Evolutionary conservation across 176 grass and related monocot genomes (phyloP).

Genomic region (Luzula sylvatica): DNA sequence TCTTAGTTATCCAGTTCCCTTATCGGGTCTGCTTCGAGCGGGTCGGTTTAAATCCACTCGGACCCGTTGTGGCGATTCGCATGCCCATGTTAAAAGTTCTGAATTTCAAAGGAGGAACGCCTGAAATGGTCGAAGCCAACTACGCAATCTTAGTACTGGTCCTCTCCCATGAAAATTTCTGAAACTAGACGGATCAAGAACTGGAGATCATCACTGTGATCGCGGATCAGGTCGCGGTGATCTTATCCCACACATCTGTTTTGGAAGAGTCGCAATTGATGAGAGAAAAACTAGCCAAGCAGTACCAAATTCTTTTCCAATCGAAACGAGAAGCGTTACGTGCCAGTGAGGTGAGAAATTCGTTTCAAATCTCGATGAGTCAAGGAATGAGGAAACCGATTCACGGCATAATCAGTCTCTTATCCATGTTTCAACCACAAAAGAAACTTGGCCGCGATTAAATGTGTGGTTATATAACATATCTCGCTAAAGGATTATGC

Average conservation of each 20-base stretch:
- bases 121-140: conserved; percentile 47
- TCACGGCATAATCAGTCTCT: conserved; percentile 65
- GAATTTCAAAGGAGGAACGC: conserved; percentile 57
- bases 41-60: conserved; percentile 21
- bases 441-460: conserved; percentile 63
- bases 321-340: conserved; percentile 58
- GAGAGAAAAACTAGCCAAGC: conserved; percentile 49
- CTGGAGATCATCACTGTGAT: conserved; percentile 74
- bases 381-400: conserved; percentile 78
- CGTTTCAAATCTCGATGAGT: conserved; percentile 72
- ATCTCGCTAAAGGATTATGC: too few species aligned
- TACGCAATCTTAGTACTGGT: conserved; percentile 72
- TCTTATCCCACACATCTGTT: conserved; percentile 62
- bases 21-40: not conserved
- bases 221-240: conserved; percentile 71
- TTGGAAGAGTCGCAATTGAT: conserved; percentile 59
- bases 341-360: conserved; percentile 69
- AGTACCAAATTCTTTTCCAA: conserved; percentile 48
- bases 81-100: conserved; percentile 78
- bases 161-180: conserved; percentile 31
- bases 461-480: too few species aligned
- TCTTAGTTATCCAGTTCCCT: too few species aligned
- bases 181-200: conserved; percentile 49
- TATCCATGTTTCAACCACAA: conserved; percentile 89
- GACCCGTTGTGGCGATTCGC: conserved; percentile 54